Evolutionary conservation across 1,139 yeast species (phyloP).

Genomic region (Arxiozyma slooffiae): DNA sequence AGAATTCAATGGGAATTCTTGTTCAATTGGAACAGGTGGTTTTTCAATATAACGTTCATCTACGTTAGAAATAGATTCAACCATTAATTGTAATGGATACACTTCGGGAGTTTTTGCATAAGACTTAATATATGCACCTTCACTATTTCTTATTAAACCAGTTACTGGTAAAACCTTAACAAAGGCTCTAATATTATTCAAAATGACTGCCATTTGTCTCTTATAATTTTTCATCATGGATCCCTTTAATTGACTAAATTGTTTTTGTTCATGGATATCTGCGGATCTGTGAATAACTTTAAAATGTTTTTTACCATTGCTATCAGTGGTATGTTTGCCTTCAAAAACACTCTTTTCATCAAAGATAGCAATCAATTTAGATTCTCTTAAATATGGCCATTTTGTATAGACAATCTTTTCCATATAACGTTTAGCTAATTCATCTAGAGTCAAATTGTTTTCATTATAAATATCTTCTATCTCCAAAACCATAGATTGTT

Average conservation of each 20-base stretch:
- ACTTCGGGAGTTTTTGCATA: slow-evolving; percentile 44
- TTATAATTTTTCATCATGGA: slow-evolving; percentile 35
- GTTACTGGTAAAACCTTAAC: slow-evolving; percentile 66
- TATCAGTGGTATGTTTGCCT: slow-evolving; percentile 28
- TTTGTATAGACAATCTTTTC: slow-evolving; percentile 59
- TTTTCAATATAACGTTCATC: slow-evolving; percentile 68
- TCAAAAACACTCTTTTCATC: slow-evolving; percentile 48
- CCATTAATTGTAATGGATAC: slow-evolving; percentile 71
- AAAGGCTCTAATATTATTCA: slow-evolving; percentile 47
- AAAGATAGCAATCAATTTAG: slow-evolving; percentile 54
- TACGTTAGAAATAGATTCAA: slow-evolving; percentile 60
- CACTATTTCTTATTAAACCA: slow-evolving; percentile 59
- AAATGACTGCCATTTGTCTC: slow-evolving; percentile 47
- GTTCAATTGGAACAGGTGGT: slow-evolving; percentile 65
- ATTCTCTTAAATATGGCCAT: slow-evolving; percentile 88
- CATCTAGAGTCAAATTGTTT: slow-evolving; percentile 32
- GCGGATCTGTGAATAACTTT: slow-evolving; percentile 37
- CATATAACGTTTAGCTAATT: slow-evolving; percentile 50
- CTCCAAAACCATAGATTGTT: slow-evolving; percentile 67
- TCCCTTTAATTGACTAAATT: slow-evolving; percentile 33
- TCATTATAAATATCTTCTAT: slow-evolving; percentile 49
- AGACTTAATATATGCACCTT: slow-evolving; percentile 73
- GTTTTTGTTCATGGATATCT: slow-evolving; percentile 36
- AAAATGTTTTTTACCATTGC: slow-evolving; percentile 23
- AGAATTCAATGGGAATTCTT: slow-evolving; percentile 70